Evolutionary conservation across 345 rosid genomes (phyloP).

Genomic region (Acer saccharum): DNA sequence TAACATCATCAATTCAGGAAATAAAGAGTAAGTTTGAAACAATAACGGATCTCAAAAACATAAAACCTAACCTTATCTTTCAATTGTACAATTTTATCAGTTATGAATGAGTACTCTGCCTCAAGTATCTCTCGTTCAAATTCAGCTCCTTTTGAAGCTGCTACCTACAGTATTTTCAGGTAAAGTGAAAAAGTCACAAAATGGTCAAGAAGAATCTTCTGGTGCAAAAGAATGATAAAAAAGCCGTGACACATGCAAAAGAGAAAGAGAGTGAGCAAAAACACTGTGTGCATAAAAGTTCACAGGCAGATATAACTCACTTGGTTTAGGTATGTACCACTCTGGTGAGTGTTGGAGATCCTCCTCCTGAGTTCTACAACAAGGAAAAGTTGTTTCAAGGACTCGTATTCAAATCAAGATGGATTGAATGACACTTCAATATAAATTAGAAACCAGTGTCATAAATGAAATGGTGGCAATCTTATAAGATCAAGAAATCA

Average conservation of each 20-base stretch:
- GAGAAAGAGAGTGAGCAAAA: background rate
- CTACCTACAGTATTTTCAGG: slow-evolving; percentile 42
- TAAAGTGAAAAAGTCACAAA: slow-evolving; percentile 21
- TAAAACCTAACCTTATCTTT: slow-evolving; percentile 71
- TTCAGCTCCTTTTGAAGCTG: slow-evolving; percentile 64
- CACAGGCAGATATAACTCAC: slow-evolving; percentile 42
- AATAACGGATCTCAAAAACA: background rate
- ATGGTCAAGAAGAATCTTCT: background rate
- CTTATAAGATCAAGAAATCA: background rate
- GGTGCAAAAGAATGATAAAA: background rate
- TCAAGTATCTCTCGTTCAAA: slow-evolving; percentile 75
- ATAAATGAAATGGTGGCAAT: background rate
- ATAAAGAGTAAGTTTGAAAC: background rate
- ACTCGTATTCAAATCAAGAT: slow-evolving; percentile 9
- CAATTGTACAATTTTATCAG: slow-evolving; percentile 61
- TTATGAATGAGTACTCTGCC: slow-evolving; percentile 66
- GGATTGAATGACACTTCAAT: background rate
- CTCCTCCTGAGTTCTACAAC: slow-evolving; percentile 67
- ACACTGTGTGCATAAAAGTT: background rate
- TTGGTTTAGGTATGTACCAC: slow-evolving; percentile 47
- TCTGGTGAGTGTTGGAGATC: slow-evolving; percentile 41
- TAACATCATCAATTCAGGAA: background rate
- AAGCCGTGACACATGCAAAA: background rate
- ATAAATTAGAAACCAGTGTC: background rate
- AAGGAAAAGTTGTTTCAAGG: slow-evolving; percentile 18